A percentile compares a stretch with the other conserved stretches of the same genome.
phyloP scores from a whole-genome alignment of 768 basidiomycete species.

The Mycena venus region DNA sequence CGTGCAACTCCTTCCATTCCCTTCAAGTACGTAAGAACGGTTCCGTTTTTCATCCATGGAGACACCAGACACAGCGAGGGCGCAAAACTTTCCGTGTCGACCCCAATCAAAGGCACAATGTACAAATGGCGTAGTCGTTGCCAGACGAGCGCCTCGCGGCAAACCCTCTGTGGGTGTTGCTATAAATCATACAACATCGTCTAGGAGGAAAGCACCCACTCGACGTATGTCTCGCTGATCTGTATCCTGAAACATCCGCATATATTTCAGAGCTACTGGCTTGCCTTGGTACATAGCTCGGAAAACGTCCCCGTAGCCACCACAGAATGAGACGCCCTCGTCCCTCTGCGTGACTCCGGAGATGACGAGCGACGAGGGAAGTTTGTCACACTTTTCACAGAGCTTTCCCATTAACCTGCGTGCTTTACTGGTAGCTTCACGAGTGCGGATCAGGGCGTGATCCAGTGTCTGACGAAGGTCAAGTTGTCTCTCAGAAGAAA shows the following conservation, averaged over 20 bases:
- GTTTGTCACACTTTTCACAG: background rate
- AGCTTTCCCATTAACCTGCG: constrained; percentile 1
- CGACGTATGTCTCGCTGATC: constrained; percentile 15
- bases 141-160: constrained; percentile 40
- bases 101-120: constrained; percentile 37
- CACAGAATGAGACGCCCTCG: background rate
- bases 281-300: constrained; percentile 10
- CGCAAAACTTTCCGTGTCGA: constrained; percentile 31
- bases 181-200: background rate
- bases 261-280: constrained; percentile 22
- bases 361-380: background rate
- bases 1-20: background rate
- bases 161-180: constrained; percentile 29
- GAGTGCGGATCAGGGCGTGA: background rate
- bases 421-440: background rate
- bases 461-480: background rate
- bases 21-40: constrained; percentile 33
- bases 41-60: constrained; percentile 44
- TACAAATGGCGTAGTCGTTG: constrained; percentile 29
- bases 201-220: background rate
- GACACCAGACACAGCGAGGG: constrained; percentile 37
- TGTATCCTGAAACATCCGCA: constrained; percentile 15
- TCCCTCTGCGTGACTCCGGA: constrained; percentile 17
- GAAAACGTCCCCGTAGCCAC: constrained; percentile 20
- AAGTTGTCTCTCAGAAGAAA: background rate